Conservation (phyloP, 805 yeast genomes). For the Kodamaea hsintzibuensis region DNA sequence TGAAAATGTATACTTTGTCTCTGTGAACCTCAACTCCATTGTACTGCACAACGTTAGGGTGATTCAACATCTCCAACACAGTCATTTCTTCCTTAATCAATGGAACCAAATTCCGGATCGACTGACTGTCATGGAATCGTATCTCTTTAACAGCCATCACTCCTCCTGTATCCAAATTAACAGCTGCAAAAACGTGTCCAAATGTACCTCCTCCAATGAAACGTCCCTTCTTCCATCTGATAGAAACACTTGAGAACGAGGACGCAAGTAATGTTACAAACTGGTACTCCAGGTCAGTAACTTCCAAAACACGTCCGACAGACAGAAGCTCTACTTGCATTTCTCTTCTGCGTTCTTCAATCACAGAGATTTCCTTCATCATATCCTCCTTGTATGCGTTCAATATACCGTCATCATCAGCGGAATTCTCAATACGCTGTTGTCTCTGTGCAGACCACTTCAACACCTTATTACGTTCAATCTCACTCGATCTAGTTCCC, state of each 20-base stretch:
- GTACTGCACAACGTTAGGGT: slow-evolving; percentile 95
- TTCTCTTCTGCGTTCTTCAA: slow-evolving; percentile 58
- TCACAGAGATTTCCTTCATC: slow-evolving; percentile 58
- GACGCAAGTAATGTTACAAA: slow-evolving; percentile 84
- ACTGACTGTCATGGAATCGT: slow-evolving; percentile 82
- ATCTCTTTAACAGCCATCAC: slow-evolving; percentile 97
- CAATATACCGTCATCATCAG: slow-evolving; percentile 40
- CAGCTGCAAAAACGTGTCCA: slow-evolving; percentile 91
- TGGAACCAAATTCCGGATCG: slow-evolving; percentile 81
- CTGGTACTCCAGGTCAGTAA: slow-evolving; percentile 82
- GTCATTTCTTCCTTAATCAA: slow-evolving; percentile 96
- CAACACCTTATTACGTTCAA: slow-evolving; percentile 54
- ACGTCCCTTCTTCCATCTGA: slow-evolving; percentile 96
- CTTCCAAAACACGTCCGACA: slow-evolving; percentile 89
- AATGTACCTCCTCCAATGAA: slow-evolving; percentile 95
- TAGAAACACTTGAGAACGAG: slow-evolving; percentile 83
- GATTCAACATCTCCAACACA: slow-evolving; percentile 89
- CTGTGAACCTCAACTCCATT: slow-evolving; percentile 97
- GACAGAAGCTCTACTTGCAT: slow-evolving; percentile 43
- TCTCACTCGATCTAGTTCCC: slow-evolving; percentile 91
- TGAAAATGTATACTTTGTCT: slow-evolving; percentile 90
- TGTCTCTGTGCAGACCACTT: slow-evolving; percentile 55
- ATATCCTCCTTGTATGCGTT: slow-evolving; percentile 65
- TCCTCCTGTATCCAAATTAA: slow-evolving; percentile 91
- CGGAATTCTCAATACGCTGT: slow-evolving; percentile 45